Conservation (phyloP, 108 stramenopile species). For the Pseudonitzschia pungens region DNA sequence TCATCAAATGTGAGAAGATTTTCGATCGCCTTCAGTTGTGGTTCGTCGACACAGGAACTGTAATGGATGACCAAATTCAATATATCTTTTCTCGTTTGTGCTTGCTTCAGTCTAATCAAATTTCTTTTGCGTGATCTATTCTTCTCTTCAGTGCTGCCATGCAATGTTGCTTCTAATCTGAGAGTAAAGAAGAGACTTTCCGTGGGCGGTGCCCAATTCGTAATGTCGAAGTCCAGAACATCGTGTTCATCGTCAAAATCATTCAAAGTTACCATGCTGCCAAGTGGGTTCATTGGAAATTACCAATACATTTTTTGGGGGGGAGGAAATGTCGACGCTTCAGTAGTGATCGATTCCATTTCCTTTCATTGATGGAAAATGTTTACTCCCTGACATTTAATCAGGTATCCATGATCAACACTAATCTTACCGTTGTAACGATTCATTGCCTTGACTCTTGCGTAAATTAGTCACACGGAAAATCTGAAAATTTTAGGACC, state of each 20-base stretch:
- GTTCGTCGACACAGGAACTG: conserved; percentile 1
- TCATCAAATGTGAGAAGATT: neutral
- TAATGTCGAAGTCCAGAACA: neutral
- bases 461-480: no score
- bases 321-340: no score
- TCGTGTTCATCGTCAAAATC: neutral
- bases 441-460: no score
- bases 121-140: neutral
- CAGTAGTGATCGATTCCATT: no score
- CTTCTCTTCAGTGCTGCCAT: neutral
- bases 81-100: neutral
- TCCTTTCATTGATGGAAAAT: no score
- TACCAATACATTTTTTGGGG: no score
- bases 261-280: neutral
- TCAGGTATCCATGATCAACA: no score
- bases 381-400: no score
- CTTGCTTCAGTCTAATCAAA: conserved; percentile 1
- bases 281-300: no score
- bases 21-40: neutral
- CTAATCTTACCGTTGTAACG: no score
- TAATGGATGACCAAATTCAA: conserved; percentile 8
- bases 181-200: neutral
- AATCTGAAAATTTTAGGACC: no score
- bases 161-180: neutral
- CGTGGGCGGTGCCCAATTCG: neutral